These are phyloP conservation scores for Panicum virgatum DNA, from an alignment of 202 grass and related monocot species.

Conservation along the genomic window DNA sequence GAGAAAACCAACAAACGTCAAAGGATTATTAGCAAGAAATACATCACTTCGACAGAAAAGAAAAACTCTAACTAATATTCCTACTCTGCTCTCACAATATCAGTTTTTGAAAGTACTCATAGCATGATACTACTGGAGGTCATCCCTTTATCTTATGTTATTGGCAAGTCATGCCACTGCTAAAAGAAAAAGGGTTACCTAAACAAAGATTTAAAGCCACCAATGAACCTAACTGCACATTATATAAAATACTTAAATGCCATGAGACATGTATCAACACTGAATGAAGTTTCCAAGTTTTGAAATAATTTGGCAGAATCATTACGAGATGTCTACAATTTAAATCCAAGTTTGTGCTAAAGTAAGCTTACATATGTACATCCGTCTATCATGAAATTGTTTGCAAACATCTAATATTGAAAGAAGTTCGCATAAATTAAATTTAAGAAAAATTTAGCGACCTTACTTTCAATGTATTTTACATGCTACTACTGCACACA, in stretches of 20 bases:
- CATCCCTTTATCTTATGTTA: neutral
- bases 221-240: neutral
- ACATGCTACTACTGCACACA: neutral
- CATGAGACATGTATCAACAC: neutral
- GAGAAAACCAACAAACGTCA: neutral
- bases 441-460: neutral
- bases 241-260: slow-evolving; percentile 1
- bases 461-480: neutral
- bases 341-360: neutral
- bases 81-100: neutral
- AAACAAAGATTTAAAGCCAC: neutral
- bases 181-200: neutral
- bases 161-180: neutral
- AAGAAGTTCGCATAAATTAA: neutral
- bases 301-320: neutral
- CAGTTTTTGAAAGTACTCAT: neutral
- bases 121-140: neutral
- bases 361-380: neutral
- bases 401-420: neutral
- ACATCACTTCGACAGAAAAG: slow-evolving; percentile 17
- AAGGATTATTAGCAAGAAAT: neutral
- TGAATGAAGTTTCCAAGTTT: neutral
- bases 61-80: neutral
- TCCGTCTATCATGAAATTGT: neutral
- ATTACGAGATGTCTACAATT: neutral